Evolutionary conservation across 1,284 basidiomycete species (phyloP).

Genomic region (Golubevia sp.): DNA sequence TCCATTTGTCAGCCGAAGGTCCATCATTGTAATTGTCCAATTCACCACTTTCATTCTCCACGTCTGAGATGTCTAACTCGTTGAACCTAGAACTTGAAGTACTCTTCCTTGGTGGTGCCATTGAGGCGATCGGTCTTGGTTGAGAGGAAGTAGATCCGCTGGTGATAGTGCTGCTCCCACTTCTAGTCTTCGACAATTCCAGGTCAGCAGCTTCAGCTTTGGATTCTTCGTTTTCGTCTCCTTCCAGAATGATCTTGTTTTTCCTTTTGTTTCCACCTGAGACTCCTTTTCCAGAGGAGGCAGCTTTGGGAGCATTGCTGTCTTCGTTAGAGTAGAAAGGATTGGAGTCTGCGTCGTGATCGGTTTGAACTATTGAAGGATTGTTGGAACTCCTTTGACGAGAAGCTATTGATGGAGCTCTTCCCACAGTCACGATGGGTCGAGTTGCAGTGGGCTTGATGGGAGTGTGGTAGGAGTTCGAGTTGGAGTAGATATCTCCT

Average conservation of each 20-base stretch:
- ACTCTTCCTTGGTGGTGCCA: constrained; percentile 13
- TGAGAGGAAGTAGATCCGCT: constrained; percentile 1
- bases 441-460: constrained; percentile 20
- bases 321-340: background rate
- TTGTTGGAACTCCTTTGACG: constrained; percentile 2
- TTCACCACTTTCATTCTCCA: background rate
- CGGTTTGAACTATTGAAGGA: constrained; percentile 35
- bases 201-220: constrained; percentile 6
- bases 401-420: constrained; percentile 14
- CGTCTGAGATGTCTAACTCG: constrained; percentile 24
- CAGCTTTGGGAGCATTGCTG: background rate
- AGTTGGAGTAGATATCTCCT: constrained; percentile 1
- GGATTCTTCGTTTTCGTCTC: background rate
- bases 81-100: constrained; percentile 33
- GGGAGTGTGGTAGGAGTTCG: no score
- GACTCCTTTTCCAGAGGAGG: background rate
- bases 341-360: constrained; percentile 27
- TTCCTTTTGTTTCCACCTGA: no score
- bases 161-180: background rate
- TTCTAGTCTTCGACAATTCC: background rate
- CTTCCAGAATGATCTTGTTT: background rate
- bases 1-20: constrained; percentile 17
- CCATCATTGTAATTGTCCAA: background rate
- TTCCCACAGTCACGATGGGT: constrained; percentile 36
- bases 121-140: constrained; percentile 5